A percentile compares a stretch with the other conserved stretches of the same genome.
Conservation (phyloP, 2,329 filamentous ascomycete species). For the Paraphaeosphaeria minitans region DNA sequence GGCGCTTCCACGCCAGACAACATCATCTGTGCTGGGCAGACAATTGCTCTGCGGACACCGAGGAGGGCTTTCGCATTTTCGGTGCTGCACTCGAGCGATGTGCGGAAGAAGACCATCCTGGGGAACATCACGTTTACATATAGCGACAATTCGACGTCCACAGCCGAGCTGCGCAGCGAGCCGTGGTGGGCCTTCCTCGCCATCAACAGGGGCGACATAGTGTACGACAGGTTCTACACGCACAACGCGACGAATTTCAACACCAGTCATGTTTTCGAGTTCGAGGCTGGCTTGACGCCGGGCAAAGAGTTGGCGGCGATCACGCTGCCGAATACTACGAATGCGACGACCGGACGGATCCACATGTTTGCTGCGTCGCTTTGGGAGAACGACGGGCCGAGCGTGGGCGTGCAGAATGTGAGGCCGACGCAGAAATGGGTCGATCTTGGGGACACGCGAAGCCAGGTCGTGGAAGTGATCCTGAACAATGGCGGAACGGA, state of each 20-base stretch:
- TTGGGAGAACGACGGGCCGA: constrained; percentile 22
- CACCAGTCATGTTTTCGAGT: constrained; percentile 54
- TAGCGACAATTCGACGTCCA: constrained; percentile 47
- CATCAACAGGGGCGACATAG: constrained; percentile 54
- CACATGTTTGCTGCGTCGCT: constrained; percentile 50
- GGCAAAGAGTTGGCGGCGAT: constrained; percentile 49
- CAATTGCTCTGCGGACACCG: constrained; percentile 38
- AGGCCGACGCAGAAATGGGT: constrained; percentile 50
- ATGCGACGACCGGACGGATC: constrained; percentile 44
- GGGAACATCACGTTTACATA: constrained; percentile 53
- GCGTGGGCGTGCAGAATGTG: constrained; percentile 43
- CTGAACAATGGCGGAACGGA: constrained; percentile 26
- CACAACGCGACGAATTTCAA: constrained; percentile 50
- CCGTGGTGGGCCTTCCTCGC: constrained; percentile 54
- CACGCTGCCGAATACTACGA: constrained; percentile 49
- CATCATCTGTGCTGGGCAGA: constrained; percentile 51
- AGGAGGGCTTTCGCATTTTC: constrained; percentile 51
- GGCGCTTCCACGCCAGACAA: constrained; percentile 45
- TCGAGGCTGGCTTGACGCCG: constrained; percentile 46
- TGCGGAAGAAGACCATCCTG: constrained; percentile 46
- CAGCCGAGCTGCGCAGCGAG: constrained; percentile 51
- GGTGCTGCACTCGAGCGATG: constrained; percentile 52
- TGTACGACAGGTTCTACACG: constrained; percentile 50
- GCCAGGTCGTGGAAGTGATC: constrained; percentile 42
- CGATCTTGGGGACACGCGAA: constrained; percentile 39